Conservation (phyloP, 208 protist species). For the Perkinsela sp. region DNA sequence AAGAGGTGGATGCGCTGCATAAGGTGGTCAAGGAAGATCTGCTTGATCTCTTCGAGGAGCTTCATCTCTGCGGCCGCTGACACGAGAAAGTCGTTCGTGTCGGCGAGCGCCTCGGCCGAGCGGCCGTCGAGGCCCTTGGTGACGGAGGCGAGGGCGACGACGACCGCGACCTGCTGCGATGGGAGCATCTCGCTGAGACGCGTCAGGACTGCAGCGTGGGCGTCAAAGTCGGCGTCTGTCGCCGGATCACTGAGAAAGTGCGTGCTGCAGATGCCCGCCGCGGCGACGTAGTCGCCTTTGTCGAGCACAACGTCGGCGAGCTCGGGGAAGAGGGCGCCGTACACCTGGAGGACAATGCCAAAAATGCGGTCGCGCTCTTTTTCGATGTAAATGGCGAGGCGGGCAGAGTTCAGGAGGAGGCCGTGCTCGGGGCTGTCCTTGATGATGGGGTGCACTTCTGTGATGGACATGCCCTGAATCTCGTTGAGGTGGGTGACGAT, state of each 20-base stretch:
- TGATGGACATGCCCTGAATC: not conserved
- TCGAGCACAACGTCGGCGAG: conserved; percentile 56
- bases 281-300: conserved; percentile 40
- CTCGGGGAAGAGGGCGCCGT: conserved; percentile 49
- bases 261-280: conserved; percentile 46
- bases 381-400: conserved; percentile 47
- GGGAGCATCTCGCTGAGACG: conserved; percentile 41
- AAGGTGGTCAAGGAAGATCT: conserved; percentile 67
- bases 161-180: conserved; percentile 41
- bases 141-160: conserved; percentile 53
- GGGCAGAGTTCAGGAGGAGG: conserved; percentile 57
- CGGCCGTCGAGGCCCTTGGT: conserved; percentile 31
- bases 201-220: conserved; percentile 22
- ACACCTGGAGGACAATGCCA: conserved; percentile 54
- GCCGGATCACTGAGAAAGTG: conserved; percentile 9
- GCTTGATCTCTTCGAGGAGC: conserved; percentile 57
- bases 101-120: conserved; percentile 16
- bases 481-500: not conserved
- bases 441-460: conserved; percentile 20
- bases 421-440: conserved; percentile 51
- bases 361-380: conserved; percentile 51
- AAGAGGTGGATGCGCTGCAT: conserved; percentile 62
- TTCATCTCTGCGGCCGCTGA: conserved; percentile 52
- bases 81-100: conserved; percentile 13
- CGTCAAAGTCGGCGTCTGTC: conserved; percentile 2